Base-by-base conservation (phyloP, 352 stramenopile species). In the Phytopythium sindhum region DNA sequence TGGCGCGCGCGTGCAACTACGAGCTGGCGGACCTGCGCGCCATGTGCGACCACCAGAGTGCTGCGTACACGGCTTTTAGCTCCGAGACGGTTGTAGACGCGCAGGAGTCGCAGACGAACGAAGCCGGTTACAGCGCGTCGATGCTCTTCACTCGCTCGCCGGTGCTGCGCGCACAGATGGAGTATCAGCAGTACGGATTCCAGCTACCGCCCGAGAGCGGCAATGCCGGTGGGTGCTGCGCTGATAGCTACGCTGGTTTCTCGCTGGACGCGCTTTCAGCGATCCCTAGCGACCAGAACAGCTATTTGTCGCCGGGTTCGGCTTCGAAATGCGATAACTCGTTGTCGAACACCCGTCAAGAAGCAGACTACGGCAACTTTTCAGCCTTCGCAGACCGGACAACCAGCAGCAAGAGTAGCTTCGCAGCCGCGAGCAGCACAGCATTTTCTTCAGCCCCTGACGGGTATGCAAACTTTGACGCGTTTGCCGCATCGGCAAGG, bases 1-100 rank as follows among this genome's bases (percentile, higher is more conserved):
- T 93, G 17, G 70, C 82, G n/a, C 64, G 56, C 6, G 74, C 63
- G 12, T 91, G 83, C 44, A 89, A 91, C 48, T 61, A 74, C n/a
- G 75, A 89, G 31, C 64, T 88, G 4, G 77, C 73, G 1, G 56
- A 65, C 2, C 70, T 84, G 31, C 69, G 75, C 63, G 65, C 71
- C 26, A 48, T 74, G n/a, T 70, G 78, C 37, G 75, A 86, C 50
- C 75, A 79, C 12, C 74, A 80, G 44, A 80, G 69, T 56, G 75
- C 84, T 58, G 76, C 73, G 33, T 91, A 91, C 67, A 81, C 78
- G n/a, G 73, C 77, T 14, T 91, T 91, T 54, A 89, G 78, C 24
- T 80, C 80, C 8, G 82, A 91, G 53, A 81, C 78, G 17, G 69
- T 91, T 23, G 77, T 78, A 4, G 45, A 72, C 47, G 35, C 54